A percentile compares a stretch with the other conserved stretches of the same genome.
These are phyloP conservation scores for Fistulinella prunicolor DNA, from an alignment of 768 basidiomycete genomes.

Conservation along the genomic window DNA sequence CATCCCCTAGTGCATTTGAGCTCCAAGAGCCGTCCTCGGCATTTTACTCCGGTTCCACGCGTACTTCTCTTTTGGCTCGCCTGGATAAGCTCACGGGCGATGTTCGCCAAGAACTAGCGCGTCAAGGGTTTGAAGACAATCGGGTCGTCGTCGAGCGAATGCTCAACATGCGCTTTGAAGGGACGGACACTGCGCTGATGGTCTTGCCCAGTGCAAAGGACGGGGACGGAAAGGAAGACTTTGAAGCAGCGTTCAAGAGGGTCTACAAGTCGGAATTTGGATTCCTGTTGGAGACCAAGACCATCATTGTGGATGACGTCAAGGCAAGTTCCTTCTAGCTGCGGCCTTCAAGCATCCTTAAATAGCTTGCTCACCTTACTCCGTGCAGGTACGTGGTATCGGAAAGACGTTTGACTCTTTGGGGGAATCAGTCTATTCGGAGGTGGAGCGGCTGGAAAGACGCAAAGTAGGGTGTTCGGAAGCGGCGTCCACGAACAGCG, in stretches of 20 bases:
- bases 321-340: slow-evolving; percentile 47
- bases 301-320: slow-evolving; percentile 86
- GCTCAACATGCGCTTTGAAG: slow-evolving; percentile 92
- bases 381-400: slow-evolving; percentile 71
- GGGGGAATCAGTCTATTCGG: slow-evolving; percentile 74
- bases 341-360: background rate
- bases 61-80: slow-evolving; percentile 52
- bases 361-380: background rate
- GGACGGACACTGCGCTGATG: slow-evolving; percentile 93
- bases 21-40: slow-evolving; percentile 87
- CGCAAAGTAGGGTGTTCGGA: slow-evolving; percentile 37
- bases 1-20: slow-evolving; percentile 65
- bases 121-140: slow-evolving; percentile 77
- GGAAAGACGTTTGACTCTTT: slow-evolving; percentile 87
- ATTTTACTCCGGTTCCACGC: slow-evolving; percentile 64
- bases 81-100: slow-evolving; percentile 64
- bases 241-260: slow-evolving; percentile 73
- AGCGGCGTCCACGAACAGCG: slow-evolving; percentile 56
- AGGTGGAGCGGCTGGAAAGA: slow-evolving; percentile 55
- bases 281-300: slow-evolving; percentile 82
- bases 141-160: slow-evolving; percentile 76
- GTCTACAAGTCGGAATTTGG: slow-evolving; percentile 88
- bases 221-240: slow-evolving; percentile 64
- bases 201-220: slow-evolving; percentile 53
- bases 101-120: slow-evolving; percentile 63